Conservation (phyloP, 495 filamentous ascomycete species). For the Podospora fimiseda region DNA sequence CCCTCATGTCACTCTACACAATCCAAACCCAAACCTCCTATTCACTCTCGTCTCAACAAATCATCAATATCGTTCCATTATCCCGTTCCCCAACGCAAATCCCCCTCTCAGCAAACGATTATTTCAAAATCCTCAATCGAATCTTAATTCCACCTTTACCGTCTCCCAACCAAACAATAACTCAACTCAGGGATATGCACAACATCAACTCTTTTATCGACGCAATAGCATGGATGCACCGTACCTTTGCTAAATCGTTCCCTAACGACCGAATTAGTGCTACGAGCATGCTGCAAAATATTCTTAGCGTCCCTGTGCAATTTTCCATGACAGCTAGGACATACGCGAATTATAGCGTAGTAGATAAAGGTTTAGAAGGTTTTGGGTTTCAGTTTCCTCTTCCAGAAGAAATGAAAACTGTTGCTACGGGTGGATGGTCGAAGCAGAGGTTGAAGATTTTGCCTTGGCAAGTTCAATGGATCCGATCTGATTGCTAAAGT, state of each 20-base stretch:
- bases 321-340: conserved; percentile 11
- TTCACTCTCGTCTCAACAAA: conserved; percentile 6
- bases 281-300: conserved; percentile 17
- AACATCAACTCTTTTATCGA: conserved; percentile 7
- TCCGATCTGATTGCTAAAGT: not conserved
- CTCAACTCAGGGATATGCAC: conserved; percentile 2
- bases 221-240: conserved; percentile 10
- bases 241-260: conserved; percentile 11
- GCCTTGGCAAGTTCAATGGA: no score
- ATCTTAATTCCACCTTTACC: not conserved
- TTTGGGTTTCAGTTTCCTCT: conserved; percentile 2
- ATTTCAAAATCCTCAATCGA: conserved; percentile 2
- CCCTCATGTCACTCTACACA: conserved; percentile 9
- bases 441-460: no score
- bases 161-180: not conserved
- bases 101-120: conserved; percentile 1
- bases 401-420: conserved; percentile 2
- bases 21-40: conserved; percentile 8
- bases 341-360: conserved; percentile 10
- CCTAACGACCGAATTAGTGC: conserved; percentile 5
- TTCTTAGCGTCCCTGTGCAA: conserved; percentile 13
- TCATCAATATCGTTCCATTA: conserved; percentile 6
- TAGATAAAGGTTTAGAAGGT: not conserved
- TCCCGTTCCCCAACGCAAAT: not conserved
- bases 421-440: conserved; percentile 10